Conservation (phyloP, 2,329 filamentous ascomycete genomes). For the Sclerotinia trifoliorum region DNA sequence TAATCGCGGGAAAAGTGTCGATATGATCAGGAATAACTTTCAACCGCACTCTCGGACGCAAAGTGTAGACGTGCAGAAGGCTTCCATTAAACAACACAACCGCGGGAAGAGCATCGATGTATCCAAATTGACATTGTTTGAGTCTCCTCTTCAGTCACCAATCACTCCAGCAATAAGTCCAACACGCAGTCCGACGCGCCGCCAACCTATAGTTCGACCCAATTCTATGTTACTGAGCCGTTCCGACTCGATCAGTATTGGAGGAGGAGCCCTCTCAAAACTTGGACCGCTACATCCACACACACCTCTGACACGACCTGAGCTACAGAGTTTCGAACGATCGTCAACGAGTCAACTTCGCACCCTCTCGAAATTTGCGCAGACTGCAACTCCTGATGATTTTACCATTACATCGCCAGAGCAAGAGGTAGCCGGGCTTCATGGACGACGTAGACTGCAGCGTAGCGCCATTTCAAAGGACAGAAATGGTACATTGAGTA, state of each 20-base stretch:
- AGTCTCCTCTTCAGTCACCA: conserved; percentile 15
- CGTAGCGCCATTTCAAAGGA: conserved; percentile 49
- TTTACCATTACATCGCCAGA: conserved; percentile 75
- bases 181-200: conserved; percentile 22
- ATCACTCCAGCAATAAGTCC: conserved; percentile 1
- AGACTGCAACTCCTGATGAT: conserved; percentile 72
- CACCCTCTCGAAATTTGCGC: conserved; percentile 78
- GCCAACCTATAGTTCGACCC: conserved; percentile 44
- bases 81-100: conserved; percentile 45
- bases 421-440: conserved; percentile 84
- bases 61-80: conserved; percentile 60
- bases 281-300: conserved; percentile 33
- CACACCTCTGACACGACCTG: conserved; percentile 60
- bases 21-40: conserved; percentile 56
- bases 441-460: conserved; percentile 80
- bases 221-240: conserved; percentile 61
- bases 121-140: conserved; percentile 22
- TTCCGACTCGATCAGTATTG: conserved; percentile 50
- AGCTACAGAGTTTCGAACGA: conserved; percentile 78
- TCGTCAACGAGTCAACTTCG: conserved; percentile 89
- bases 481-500: conserved; percentile 48
- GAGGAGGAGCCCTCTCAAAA: conserved; percentile 22
- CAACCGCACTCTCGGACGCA: conserved; percentile 45
- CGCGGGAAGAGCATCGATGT: conserved; percentile 33
- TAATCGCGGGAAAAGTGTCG: conserved; percentile 55